Conservation (phyloP, 208 protist species). For the Acanthamoeba royreba region DNA sequence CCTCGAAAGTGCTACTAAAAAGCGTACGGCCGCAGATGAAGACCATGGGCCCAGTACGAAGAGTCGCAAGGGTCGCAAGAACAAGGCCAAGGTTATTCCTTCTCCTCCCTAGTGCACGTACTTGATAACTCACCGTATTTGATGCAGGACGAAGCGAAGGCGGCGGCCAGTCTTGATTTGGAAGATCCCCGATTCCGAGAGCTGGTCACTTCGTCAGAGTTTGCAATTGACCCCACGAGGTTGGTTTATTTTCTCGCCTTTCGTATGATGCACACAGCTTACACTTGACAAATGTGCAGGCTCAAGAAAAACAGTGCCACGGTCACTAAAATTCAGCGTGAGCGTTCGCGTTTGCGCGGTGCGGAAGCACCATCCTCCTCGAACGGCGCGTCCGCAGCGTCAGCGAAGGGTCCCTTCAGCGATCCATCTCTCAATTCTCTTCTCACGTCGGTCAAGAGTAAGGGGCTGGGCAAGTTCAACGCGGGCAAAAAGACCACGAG, state of each 20-base stretch:
- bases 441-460: slow-evolving; percentile 8
- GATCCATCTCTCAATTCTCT: neutral
- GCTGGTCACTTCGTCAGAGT: slow-evolving; percentile 58
- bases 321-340: neutral
- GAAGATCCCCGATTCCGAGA: slow-evolving; percentile 70
- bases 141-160: neutral
- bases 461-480: no score
- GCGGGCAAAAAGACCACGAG: no score
- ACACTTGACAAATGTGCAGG: neutral
- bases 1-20: slow-evolving; percentile 59
- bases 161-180: slow-evolving; percentile 64
- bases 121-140: neutral
- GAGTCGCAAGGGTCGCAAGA: neutral
- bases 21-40: slow-evolving; percentile 71
- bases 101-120: neutral
- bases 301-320: neutral
- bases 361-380: neutral
- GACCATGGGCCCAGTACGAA: neutral
- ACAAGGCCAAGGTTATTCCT: neutral
- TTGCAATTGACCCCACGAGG: slow-evolving; percentile 76
- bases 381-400: neutral
- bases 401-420: neutral
- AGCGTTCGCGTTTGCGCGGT: neutral
- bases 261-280: neutral
- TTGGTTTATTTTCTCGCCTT: neutral